Conservation (phyloP, 2,329 filamentous ascomycete genomes). For the Metarhizium anisopliae region DNA sequence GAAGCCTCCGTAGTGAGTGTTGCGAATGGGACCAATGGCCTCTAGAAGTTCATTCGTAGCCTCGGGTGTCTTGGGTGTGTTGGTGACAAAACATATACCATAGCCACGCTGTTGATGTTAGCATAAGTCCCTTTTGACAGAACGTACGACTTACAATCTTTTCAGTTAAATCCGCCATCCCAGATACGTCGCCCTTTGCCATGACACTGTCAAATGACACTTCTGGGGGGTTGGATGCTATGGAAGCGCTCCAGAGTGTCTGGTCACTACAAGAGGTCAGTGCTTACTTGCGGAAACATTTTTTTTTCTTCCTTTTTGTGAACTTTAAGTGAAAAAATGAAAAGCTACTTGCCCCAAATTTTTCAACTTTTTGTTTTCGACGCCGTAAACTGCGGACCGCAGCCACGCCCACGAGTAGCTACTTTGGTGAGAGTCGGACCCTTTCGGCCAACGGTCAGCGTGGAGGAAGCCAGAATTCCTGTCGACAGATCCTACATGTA, state of each 20-base stretch:
- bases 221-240: constrained; percentile 41
- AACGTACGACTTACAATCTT: constrained; percentile 45
- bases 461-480: background rate
- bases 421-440: constrained; percentile 62
- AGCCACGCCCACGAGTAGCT: constrained; percentile 52
- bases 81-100: constrained; percentile 71
- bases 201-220: constrained; percentile 55
- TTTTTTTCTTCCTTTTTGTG: background rate
- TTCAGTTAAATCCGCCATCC: constrained; percentile 52
- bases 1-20: constrained; percentile 79
- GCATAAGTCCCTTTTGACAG: background rate
- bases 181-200: constrained; percentile 32
- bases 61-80: constrained; percentile 56
- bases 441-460: constrained; percentile 31
- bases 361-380: constrained; percentile 27
- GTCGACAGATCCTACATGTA: constrained; percentile 18
- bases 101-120: constrained; percentile 42
- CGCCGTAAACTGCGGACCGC: constrained; percentile 9
- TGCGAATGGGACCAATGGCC: constrained; percentile 75
- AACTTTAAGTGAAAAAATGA: background rate
- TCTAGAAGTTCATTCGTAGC: constrained; percentile 68
- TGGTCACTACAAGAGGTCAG: background rate
- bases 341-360: constrained; percentile 5
- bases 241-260: constrained; percentile 17
- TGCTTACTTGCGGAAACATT: background rate